Evolutionary conservation across 2,329 filamentous ascomycete genomes (phyloP), one percentile per base, ranked within the genome.

Genomic region (Aureobasidium sp.): DNA sequence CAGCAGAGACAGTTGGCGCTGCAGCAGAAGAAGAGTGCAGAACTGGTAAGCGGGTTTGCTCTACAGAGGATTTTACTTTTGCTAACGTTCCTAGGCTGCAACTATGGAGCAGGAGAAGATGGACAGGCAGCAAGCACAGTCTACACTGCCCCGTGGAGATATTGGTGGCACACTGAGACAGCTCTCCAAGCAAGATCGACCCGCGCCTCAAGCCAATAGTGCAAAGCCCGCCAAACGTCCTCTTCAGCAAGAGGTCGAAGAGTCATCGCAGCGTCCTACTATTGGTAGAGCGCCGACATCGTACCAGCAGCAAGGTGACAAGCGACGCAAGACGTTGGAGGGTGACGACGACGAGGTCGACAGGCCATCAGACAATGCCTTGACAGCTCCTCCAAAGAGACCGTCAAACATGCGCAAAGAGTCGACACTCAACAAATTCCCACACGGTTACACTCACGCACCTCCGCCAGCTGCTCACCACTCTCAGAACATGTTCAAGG

Each of bases 351-450:
- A 85, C 64, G 86, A 90, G 65, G 83, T 87, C 62, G 84, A 87
- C 61, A 42, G 53, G 12, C 53, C 53, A 25, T 76, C 81, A 51
- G 80, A 80, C 70, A 80, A 84, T 62, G 84, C 82, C 52, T 82
- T 92, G 68, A 94, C 92, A 78, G 89, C 88, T 15, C 90, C 91
- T 58, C 91, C 91, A 6, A 90, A 95, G 67, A 86, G 92, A 63
- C 90, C 91, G 64, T 95, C 90, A 1, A 87, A 82, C 53, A 82
- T 85, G 70, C 81, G 83, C 69, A 92, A 91, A 83, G 86, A 89
- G 67, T 58, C 55, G 6, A 72, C 70, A 4, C 77, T 83, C 9
- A 77, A 77, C 57, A 89, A 89, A 69, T 82, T 87, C 73, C 75
- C 82, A 15, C 81, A 79, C 64, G 86, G 85, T 51, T 89, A 89